These are phyloP conservation scores for Delitschia confertaspora DNA, from an alignment of 495 filamentous ascomycete genomes.

Conservation along the genomic window DNA sequence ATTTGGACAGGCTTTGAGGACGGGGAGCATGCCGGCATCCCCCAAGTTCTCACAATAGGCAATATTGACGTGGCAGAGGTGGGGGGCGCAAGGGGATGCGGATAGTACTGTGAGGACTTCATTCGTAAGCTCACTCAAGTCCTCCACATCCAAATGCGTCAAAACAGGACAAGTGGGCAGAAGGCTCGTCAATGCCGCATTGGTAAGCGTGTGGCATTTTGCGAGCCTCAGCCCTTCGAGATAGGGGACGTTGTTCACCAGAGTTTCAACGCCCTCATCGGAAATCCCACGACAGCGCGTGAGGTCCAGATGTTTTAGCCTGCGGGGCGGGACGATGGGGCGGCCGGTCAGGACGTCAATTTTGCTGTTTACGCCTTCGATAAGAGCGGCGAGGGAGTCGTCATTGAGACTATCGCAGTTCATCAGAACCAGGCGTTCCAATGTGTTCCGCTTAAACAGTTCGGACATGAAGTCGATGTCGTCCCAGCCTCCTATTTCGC, in stretches of 20 bases:
- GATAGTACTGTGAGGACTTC: slow-evolving; percentile 61
- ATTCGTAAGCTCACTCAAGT: slow-evolving; percentile 70
- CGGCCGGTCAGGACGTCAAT: slow-evolving; percentile 68
- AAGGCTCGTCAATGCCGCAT: slow-evolving; percentile 62
- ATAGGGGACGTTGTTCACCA: slow-evolving; percentile 67
- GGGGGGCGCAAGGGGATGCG: slow-evolving; percentile 58
- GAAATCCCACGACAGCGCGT: slow-evolving; percentile 68
- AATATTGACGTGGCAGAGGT: slow-evolving; percentile 72
- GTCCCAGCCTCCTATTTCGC: slow-evolving; percentile 73
- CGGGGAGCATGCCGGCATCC: slow-evolving; percentile 73
- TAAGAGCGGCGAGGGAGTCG: slow-evolving; percentile 56
- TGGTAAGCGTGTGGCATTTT: slow-evolving; percentile 60
- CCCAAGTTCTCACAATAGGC: slow-evolving; percentile 82
- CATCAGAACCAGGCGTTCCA: slow-evolving; percentile 69
- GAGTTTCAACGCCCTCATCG: slow-evolving; percentile 53
- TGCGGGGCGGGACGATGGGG: slow-evolving; percentile 69
- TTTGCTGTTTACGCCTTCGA: slow-evolving; percentile 63
- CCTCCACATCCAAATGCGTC: slow-evolving; percentile 84
- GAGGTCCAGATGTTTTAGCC: slow-evolving; percentile 75
- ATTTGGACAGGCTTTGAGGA: slow-evolving; percentile 64
- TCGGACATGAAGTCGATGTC: slow-evolving; percentile 57
- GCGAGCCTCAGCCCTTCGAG: slow-evolving; percentile 75
- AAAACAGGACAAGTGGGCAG: slow-evolving; percentile 65
- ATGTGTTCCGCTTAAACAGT: slow-evolving; percentile 67
- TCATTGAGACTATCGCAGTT: slow-evolving; percentile 72